phyloP scores from a whole-genome alignment of 2,329 filamentous ascomycete species.

The Paramyrothecium sp. region DNA sequence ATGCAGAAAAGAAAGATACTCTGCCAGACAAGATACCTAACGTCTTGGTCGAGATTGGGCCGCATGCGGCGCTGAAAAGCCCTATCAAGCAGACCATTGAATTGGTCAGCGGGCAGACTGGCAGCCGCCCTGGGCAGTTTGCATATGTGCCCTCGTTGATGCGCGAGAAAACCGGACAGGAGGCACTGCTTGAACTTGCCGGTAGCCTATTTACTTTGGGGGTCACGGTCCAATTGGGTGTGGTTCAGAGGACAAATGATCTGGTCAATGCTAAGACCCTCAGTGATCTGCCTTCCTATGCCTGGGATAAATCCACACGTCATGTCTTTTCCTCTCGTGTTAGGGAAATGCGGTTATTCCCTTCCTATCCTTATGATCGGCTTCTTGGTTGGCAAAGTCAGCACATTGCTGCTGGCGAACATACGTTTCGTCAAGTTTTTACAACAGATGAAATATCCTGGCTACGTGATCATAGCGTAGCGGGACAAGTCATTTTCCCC shows the following conservation, averaged over 20 bases:
- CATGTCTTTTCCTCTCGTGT: no score
- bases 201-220: slow-evolving; percentile 1
- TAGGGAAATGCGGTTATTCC: slow-evolving; percentile 20
- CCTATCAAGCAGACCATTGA: slow-evolving; percentile 31
- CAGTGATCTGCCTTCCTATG: slow-evolving; percentile 24
- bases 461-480: slow-evolving; percentile 54
- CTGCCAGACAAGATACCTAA: slow-evolving; percentile 8
- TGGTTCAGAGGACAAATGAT: background rate
- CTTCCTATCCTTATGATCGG: slow-evolving; percentile 13
- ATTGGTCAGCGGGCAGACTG: background rate
- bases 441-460: slow-evolving; percentile 50
- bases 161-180: slow-evolving; percentile 2
- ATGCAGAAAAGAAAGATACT: slow-evolving; percentile 7
- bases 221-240: no score
- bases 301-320: slow-evolving; percentile 25
- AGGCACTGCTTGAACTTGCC: background rate
- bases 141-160: slow-evolving; percentile 19
- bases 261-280: slow-evolving; percentile 6
- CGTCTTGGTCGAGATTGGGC: slow-evolving; percentile 30
- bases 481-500: slow-evolving; percentile 46
- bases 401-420: slow-evolving; percentile 13
- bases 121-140: slow-evolving; percentile 5
- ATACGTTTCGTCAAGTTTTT: slow-evolving; percentile 46
- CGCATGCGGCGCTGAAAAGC: slow-evolving; percentile 38
- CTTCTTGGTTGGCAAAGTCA: slow-evolving; percentile 7